A percentile compares a stretch with the other conserved stretches of the same genome.
phyloP scores from a whole-genome alignment of 2,329 filamentous ascomycete species.

The Ceratocystis cubensis region DNA sequence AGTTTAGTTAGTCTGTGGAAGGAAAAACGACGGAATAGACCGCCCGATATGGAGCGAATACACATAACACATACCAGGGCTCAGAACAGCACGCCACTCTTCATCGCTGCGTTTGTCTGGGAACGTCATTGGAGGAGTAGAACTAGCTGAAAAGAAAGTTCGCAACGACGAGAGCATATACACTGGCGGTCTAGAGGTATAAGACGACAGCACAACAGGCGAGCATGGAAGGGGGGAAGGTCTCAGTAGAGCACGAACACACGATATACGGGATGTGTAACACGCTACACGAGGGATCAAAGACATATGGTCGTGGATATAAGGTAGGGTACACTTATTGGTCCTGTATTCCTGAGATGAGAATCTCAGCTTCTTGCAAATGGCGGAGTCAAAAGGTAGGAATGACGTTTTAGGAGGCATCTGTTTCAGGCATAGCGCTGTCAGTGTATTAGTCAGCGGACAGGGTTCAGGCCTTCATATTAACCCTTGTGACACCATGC shows the following conservation, averaged over 20 bases:
- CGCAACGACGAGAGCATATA: slow-evolving; percentile 63
- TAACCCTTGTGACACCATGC: slow-evolving; percentile 10
- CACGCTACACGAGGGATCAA: not conserved
- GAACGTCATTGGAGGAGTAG: slow-evolving; percentile 49
- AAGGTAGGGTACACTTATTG: too few relatives aligned
- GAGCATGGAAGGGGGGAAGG: not conserved
- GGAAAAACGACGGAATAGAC: not conserved
- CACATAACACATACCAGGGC: slow-evolving; percentile 34
- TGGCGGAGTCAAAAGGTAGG: not conserved
- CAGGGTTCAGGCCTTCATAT: not conserved
- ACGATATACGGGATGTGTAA: not conserved
- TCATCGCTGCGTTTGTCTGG: slow-evolving; percentile 69
- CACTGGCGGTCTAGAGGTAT: not conserved
- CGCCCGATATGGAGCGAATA: not conserved
- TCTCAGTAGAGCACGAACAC: not conserved
- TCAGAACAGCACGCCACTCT: slow-evolving; percentile 83
- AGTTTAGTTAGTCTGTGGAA: slow-evolving; percentile 5
- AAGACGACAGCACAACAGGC: not conserved
- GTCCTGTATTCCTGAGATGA: not conserved
- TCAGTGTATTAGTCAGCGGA: not conserved
- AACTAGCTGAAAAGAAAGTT: slow-evolving; percentile 42
- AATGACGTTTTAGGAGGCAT: slow-evolving; percentile 15
- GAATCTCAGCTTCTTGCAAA: not conserved
- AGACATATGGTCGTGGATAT: not conserved
- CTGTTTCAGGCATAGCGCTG: slow-evolving; percentile 3